Percentiles rank a stretch among this genome's conserved stretches.
Conservation (phyloP, 495 filamentous ascomycete genomes). For the Massariosphaeria phaeospora region DNA sequence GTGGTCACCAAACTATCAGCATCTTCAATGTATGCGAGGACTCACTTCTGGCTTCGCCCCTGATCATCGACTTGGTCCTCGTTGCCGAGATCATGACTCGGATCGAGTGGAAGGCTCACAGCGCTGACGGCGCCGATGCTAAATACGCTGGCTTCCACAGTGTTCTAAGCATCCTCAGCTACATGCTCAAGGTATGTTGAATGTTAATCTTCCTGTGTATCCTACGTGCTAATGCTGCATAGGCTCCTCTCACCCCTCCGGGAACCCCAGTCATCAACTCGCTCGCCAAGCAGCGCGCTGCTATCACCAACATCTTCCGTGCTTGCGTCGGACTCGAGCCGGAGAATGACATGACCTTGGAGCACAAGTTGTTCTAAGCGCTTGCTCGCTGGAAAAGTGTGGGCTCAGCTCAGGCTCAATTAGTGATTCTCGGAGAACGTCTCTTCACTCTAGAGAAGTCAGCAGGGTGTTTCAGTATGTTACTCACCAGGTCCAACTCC, state of each 20-base stretch:
- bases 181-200: constrained; percentile 81
- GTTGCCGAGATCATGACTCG: constrained; percentile 97
- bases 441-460: too few species aligned
- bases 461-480: too few species aligned
- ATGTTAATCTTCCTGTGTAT: not conserved
- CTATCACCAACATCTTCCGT: constrained; percentile 97
- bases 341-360: constrained; percentile 97
- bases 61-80: constrained; percentile 94
- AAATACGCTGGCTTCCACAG: constrained; percentile 93
- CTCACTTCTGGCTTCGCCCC: constrained; percentile 90
- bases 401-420: too few species aligned
- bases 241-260: constrained; percentile 86
- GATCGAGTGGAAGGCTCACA: constrained; percentile 77
- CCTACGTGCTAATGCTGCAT: constrained; percentile 1
- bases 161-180: constrained; percentile 95
- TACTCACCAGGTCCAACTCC: too few species aligned
- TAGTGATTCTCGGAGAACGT: too few species aligned
- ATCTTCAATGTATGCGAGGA: constrained; percentile 99
- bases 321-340: constrained; percentile 96
- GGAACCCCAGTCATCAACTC: constrained; percentile 96
- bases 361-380: constrained; percentile 94
- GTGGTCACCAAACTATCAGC: constrained; percentile 96
- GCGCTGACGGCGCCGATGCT: constrained; percentile 47
- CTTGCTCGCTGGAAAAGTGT: too few species aligned
- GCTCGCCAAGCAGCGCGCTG: constrained; percentile 90